phyloP scores from a whole-genome alignment of 192 early-diverging fungal species.

The Chytriomyces confervae region DNA sequence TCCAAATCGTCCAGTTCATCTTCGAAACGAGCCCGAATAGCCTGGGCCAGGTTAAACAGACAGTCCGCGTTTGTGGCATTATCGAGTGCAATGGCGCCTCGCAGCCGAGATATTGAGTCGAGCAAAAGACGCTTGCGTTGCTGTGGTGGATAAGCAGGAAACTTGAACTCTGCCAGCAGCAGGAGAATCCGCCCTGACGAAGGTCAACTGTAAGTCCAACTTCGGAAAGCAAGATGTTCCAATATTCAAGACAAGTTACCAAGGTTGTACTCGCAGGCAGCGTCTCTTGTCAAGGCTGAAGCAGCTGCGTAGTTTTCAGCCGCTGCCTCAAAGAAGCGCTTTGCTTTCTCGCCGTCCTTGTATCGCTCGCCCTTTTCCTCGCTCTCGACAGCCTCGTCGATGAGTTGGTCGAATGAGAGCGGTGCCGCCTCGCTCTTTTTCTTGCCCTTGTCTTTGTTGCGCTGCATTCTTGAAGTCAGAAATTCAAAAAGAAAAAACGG shows the following conservation, averaged over 20 bases:
- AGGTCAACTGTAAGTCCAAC: slow-evolving; percentile 57
- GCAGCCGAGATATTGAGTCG: slow-evolving; percentile 59
- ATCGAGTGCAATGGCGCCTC: slow-evolving; percentile 53
- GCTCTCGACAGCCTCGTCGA: slow-evolving; percentile 33
- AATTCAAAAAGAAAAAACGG: no score
- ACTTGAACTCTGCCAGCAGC: slow-evolving; percentile 58
- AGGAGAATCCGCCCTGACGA: slow-evolving; percentile 65
- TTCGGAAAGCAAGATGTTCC: slow-evolving; percentile 9
- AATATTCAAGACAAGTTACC: slow-evolving; percentile 45
- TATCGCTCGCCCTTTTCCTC: slow-evolving; percentile 72
- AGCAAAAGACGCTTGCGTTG: slow-evolving; percentile 57
- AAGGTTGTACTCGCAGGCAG: slow-evolving; percentile 71
- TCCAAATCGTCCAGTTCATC: slow-evolving; percentile 54
- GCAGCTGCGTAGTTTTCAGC: slow-evolving; percentile 70
- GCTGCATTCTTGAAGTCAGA: background rate
- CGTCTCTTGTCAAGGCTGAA: slow-evolving; percentile 53
- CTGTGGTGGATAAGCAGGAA: slow-evolving; percentile 50
- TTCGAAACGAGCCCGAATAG: slow-evolving; percentile 63
- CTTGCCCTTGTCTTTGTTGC: background rate
- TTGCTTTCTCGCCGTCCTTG: slow-evolving; percentile 67
- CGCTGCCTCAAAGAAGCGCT: slow-evolving; percentile 70
- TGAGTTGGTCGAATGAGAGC: slow-evolving; percentile 16
- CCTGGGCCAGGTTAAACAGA: slow-evolving; percentile 74
- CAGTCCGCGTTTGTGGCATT: slow-evolving; percentile 68
- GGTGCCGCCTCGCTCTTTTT: slow-evolving; percentile 4